Base-by-base conservation (phyloP, 2,329 filamentous ascomycete genomes). In the Botrytis fabae region DNA sequence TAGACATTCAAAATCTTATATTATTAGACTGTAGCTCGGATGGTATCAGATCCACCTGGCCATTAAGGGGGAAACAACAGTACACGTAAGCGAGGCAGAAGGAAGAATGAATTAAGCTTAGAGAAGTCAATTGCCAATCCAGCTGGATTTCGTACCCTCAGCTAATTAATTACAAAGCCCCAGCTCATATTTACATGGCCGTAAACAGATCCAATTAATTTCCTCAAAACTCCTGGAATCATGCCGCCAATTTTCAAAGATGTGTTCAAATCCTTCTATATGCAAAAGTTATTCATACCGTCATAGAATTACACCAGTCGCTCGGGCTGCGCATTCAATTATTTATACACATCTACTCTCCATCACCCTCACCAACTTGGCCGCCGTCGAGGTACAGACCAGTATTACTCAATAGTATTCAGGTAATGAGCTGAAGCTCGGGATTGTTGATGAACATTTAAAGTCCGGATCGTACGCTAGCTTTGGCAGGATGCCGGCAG, bases 381-480 rank as follows among this genome's bases (percentile, higher is more conserved):
- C 48, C 2, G 5, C 32, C 7, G 14, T 28, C 25, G 25, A 22
- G n/a, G 28, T 7, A 9, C 65, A 10, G 32, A 16, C 6, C 4
- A 5, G 12, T 4, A 42, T 42, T 18, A 22, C 25, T 48, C 42
- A 86, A 75, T 85, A 88, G 32, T 83, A 85, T 82, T 91, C 89
- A 0, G 84, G 81, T 64, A 91, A 79, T 2, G 81, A 83, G 2
- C 80, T 80, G 80, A 90, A 91, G 75, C 84, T 83, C 2, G 89
- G 89, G 25, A 90, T 85, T n/a, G 72, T 69, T 62, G 82, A 57
- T 80, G 77, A 86, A 81, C 93, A 95, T 78, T 90, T 89, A 78
- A 93, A 95, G n/a, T 86, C 84, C 48, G 90, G 86, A 35, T 89
- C 83, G 80, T 92, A 94, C 0, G 93, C 91, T 84, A 93, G 91